These are phyloP conservation scores for Coleophoma crateriformis DNA, from an alignment of 2,329 filamentous ascomycete genomes.

Conservation along the genomic window DNA sequence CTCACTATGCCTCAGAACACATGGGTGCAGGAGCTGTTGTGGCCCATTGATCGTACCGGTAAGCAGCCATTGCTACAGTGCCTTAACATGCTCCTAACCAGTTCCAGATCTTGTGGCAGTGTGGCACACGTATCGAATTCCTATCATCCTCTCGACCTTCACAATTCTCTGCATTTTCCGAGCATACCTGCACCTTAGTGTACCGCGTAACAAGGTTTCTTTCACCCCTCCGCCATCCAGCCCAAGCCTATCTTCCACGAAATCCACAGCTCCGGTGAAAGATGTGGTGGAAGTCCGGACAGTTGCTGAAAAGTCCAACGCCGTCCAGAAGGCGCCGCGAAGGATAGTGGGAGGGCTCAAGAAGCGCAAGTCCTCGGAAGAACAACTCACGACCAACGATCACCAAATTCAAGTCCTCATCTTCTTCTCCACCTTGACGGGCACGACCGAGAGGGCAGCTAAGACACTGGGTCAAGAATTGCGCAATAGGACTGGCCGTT, in stretches of 20 bases:
- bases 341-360: slow-evolving; percentile 28
- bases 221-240: slow-evolving; percentile 20
- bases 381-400: slow-evolving; percentile 21
- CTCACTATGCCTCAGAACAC: slow-evolving; percentile 10
- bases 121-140: slow-evolving; percentile 42
- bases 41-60: slow-evolving; percentile 14
- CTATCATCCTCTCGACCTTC: slow-evolving; percentile 33
- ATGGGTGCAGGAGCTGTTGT: slow-evolving; percentile 10
- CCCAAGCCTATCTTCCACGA: slow-evolving; percentile 12
- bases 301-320: slow-evolving; percentile 14
- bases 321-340: slow-evolving; percentile 27
- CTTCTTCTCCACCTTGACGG: slow-evolving; percentile 88
- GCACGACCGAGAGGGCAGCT: slow-evolving; percentile 71
- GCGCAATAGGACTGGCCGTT: slow-evolving; percentile 29
- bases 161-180: slow-evolving; percentile 29
- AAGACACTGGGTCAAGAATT: slow-evolving; percentile 55
- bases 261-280: slow-evolving; percentile 13
- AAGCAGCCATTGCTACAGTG: not conserved
- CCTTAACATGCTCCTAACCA: not conserved
- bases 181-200: slow-evolving; percentile 25
- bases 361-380: slow-evolving; percentile 17
- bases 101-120: slow-evolving; percentile 19
- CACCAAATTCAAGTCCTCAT: slow-evolving; percentile 65
- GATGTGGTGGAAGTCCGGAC: not conserved
- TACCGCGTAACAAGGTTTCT: slow-evolving; percentile 23